Evolutionary conservation across 257 asterid species (phyloP).

Genomic region (Gardenia jasminoides): DNA sequence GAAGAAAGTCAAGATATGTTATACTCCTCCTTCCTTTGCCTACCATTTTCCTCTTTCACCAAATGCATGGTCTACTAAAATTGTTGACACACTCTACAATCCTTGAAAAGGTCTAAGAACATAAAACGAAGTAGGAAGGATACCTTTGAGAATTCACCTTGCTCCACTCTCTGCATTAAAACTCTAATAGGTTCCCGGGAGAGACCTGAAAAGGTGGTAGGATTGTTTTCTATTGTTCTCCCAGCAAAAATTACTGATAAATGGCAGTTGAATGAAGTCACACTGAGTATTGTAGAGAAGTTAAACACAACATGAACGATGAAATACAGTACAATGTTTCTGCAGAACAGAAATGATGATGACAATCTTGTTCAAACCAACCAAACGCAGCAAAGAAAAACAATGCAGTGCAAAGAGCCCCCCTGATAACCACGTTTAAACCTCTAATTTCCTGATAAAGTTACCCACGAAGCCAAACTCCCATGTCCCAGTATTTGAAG

Average conservation of each 20-base stretch:
- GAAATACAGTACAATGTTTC: too few species aligned
- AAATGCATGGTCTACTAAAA: background rate
- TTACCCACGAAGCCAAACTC: background rate
- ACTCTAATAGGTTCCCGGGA: constrained; percentile 75
- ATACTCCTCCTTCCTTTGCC: background rate
- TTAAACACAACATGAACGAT: background rate
- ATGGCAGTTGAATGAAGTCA: background rate
- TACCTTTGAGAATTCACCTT: constrained; percentile 72
- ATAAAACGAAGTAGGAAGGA: constrained; percentile 18
- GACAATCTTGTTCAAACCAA: background rate
- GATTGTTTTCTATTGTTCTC: constrained; percentile 1
- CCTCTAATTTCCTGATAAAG: background rate
- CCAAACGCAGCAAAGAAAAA: background rate
- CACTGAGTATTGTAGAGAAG: background rate
- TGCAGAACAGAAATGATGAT: background rate
- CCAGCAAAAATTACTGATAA: background rate
- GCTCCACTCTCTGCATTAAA: constrained; percentile 76
- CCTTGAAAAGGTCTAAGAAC: constrained; percentile 6
- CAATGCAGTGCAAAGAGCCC: background rate
- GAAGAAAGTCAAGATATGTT: background rate
- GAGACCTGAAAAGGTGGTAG: constrained; percentile 54
- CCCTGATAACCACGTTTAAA: background rate
- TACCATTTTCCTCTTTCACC: constrained; percentile 2
- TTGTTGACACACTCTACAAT: background rate
- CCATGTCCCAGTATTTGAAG: background rate